A percentile compares a stretch with the other conserved stretches of the same genome.
phyloP scores from a whole-genome alignment of 2,329 filamentous ascomycete species.

The Phyllachora maydis region DNA sequence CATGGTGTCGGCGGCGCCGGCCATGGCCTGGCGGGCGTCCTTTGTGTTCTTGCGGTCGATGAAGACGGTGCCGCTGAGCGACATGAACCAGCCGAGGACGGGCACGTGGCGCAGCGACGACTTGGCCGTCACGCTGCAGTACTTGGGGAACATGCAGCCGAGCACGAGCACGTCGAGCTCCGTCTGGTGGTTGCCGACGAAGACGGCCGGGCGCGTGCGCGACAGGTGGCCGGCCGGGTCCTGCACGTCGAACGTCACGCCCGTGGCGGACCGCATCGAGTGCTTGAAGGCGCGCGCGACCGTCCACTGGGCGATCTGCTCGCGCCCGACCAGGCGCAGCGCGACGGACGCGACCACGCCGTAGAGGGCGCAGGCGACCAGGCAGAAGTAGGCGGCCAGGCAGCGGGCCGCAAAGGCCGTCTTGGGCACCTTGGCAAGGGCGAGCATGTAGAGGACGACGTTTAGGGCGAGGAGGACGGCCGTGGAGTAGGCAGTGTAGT shows the following conservation, averaged over 20 bases:
- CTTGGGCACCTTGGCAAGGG: slow-evolving; percentile 27
- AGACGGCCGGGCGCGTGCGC: slow-evolving; percentile 60
- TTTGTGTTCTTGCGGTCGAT: slow-evolving; percentile 77
- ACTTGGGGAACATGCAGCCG: slow-evolving; percentile 70
- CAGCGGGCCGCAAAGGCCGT: slow-evolving; percentile 49
- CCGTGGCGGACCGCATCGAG: slow-evolving; percentile 53
- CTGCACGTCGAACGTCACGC: slow-evolving; percentile 56
- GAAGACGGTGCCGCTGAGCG: slow-evolving; percentile 74
- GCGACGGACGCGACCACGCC: slow-evolving; percentile 56
- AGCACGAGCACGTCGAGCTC: slow-evolving; percentile 91
- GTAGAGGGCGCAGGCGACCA: slow-evolving; percentile 42
- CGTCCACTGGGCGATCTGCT: slow-evolving; percentile 70
- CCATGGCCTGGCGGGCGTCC: slow-evolving; percentile 70
- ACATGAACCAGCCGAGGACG: slow-evolving; percentile 88
- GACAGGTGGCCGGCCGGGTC: slow-evolving; percentile 43
- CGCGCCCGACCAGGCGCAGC: slow-evolving; percentile 50
- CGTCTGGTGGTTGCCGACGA: slow-evolving; percentile 89
- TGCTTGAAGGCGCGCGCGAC: slow-evolving; percentile 62
- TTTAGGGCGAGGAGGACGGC: slow-evolving; percentile 28
- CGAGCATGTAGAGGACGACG: slow-evolving; percentile 39
- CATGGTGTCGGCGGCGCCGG: slow-evolving; percentile 66
- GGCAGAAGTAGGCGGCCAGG: slow-evolving; percentile 41
- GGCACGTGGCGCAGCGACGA: slow-evolving; percentile 59
- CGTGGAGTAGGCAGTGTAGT: slow-evolving; percentile 22
- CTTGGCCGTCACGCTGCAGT: slow-evolving; percentile 89